Percentiles rank a stretch among this genome's conserved stretches.
Evolutionary conservation across 164 flowering plant genomes (phyloP).

Genomic region (Taxillus chinensis): DNA sequence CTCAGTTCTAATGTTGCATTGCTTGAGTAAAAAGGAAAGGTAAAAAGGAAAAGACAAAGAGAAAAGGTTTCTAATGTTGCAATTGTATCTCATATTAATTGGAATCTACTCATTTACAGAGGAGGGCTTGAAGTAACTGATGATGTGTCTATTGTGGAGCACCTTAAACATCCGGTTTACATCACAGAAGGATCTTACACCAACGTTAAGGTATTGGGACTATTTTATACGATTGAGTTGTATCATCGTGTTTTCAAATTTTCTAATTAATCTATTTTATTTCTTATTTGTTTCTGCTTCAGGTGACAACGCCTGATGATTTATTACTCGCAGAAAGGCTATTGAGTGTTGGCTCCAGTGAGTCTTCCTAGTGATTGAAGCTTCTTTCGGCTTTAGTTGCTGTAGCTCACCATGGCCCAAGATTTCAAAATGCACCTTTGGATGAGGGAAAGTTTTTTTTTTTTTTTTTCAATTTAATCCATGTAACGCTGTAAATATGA

Average conservation of each 20-base stretch:
- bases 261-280: background rate
- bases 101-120: slow-evolving; percentile 22
- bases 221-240: background rate
- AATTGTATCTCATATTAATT: too few species aligned
- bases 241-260: too few species aligned
- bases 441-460: too few species aligned
- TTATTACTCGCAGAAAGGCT: slow-evolving; percentile 74
- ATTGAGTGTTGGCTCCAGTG: slow-evolving; percentile 20
- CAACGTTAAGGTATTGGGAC: slow-evolving; percentile 61
- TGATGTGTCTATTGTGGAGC: slow-evolving; percentile 85
- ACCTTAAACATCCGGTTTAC: slow-evolving; percentile 70
- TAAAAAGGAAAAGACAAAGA: too few species aligned
- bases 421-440: too few species aligned
- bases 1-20: too few species aligned
- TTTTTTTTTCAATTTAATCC: too few species aligned
- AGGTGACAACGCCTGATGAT: slow-evolving; percentile 93
- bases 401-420: background rate
- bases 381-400: background rate
- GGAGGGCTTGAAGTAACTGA: slow-evolving; percentile 84
- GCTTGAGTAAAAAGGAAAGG: too few species aligned
- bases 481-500: too few species aligned
- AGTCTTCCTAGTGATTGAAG: slow-evolving; percentile 1
- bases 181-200: slow-evolving; percentile 85
- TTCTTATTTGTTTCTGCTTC: slow-evolving; percentile 12
- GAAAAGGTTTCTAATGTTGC: too few species aligned